These are phyloP conservation scores for Suillus occidentalis DNA, from an alignment of 768 basidiomycete species.

Conservation along the genomic window DNA sequence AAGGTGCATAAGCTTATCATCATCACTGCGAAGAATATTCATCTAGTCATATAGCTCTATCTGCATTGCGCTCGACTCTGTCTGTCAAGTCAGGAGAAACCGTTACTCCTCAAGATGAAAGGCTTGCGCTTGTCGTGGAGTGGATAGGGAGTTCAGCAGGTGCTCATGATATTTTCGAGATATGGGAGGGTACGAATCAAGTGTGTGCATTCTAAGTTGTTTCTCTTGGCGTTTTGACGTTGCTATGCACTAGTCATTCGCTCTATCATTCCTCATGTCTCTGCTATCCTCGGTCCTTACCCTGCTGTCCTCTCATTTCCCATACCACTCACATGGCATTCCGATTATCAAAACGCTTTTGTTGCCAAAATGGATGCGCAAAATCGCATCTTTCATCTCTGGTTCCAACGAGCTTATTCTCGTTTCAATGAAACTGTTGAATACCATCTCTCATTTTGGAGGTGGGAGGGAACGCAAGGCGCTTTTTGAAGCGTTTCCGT, in stretches of 20 bases:
- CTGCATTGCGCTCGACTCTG: conserved; percentile 62
- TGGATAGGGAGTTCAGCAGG: conserved; percentile 63
- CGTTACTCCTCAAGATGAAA: conserved; percentile 55
- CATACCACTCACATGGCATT: conserved; percentile 60
- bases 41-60: conserved; percentile 37
- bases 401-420: conserved; percentile 66
- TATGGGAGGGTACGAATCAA: conserved; percentile 57
- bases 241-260: conserved; percentile 36
- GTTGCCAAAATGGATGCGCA: conserved; percentile 52
- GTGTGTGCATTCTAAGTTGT: conserved; percentile 36
- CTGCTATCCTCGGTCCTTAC: conserved; percentile 59
- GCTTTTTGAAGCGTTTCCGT: conserved; percentile 68
- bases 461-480: conserved; percentile 64
- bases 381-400: conserved; percentile 61
- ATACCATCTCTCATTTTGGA: conserved; percentile 59
- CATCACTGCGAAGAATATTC: not conserved
- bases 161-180: conserved; percentile 57
- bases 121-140: conserved; percentile 55
- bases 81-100: conserved; percentile 50
- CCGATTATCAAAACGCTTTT: conserved; percentile 64
- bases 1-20: conserved; percentile 19
- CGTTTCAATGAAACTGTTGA: conserved; percentile 62
- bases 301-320: conserved; percentile 67
- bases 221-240: not conserved
- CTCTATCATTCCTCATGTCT: conserved; percentile 47